A percentile compares a stretch with the other conserved stretches of the same genome.
phyloP scores from a whole-genome alignment of 768 basidiomycete genomes.

The Phanerochaete carnosa region DNA sequence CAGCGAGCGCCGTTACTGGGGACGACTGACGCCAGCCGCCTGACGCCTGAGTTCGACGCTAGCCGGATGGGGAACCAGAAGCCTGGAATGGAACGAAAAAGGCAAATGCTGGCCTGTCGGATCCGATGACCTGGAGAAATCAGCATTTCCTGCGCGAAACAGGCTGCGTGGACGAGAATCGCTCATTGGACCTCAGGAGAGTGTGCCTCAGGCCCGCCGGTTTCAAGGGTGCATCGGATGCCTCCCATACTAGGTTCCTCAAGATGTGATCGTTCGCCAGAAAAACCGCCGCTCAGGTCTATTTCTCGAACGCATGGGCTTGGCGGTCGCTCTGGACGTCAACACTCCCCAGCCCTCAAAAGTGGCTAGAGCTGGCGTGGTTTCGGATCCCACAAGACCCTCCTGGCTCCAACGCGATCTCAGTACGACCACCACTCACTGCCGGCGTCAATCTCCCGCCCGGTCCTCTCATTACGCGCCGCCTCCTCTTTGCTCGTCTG shows the following conservation, averaged over 20 bases:
- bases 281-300: constrained; percentile 16
- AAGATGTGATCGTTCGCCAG: constrained; percentile 11
- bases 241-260: constrained; percentile 6
- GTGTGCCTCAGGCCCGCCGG: constrained; percentile 27
- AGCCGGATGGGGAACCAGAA: constrained; percentile 49
- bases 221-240: constrained; percentile 24
- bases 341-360: constrained; percentile 13
- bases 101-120: constrained; percentile 32
- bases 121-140: constrained; percentile 32
- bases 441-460: constrained; percentile 7
- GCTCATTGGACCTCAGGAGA: constrained; percentile 37
- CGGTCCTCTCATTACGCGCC: constrained; percentile 7
- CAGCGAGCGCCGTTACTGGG: constrained; percentile 14
- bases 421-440: neutral
- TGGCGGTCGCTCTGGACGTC: constrained; percentile 11
- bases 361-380: constrained; percentile 4
- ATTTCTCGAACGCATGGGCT: constrained; percentile 12
- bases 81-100: constrained; percentile 45
- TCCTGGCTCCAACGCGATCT: constrained; percentile 6
- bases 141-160: constrained; percentile 41
- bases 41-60: constrained; percentile 25
- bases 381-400: constrained; percentile 5
- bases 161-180: constrained; percentile 41
- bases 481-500: constrained; percentile 8
- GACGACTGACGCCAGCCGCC: neutral